Evolutionary conservation across 148 eudicot genomes (phyloP).

Genomic region (Arctostaphylos glauca): DNA sequence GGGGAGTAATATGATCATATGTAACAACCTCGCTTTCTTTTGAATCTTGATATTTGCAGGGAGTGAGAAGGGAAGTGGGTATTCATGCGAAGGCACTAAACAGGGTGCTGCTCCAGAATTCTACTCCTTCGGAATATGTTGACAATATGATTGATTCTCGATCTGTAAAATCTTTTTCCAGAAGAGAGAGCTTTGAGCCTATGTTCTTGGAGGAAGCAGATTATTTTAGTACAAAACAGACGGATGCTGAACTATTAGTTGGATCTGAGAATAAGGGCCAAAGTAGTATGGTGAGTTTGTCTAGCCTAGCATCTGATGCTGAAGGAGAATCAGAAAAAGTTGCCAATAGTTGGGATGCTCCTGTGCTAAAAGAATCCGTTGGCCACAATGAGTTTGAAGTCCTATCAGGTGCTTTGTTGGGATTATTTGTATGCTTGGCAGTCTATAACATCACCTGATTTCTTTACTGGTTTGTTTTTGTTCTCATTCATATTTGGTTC

Average conservation of each 20-base stretch:
- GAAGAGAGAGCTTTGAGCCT: conserved; percentile 23
- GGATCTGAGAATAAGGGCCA: conserved; percentile 23
- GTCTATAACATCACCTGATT: conserved; percentile 31
- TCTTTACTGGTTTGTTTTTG: background rate
- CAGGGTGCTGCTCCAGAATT: conserved; percentile 37
- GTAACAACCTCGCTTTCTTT: background rate
- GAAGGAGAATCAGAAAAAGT: conserved; percentile 23
- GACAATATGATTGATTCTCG: conserved; percentile 15
- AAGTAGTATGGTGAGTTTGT: background rate
- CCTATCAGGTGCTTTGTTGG: conserved; percentile 75
- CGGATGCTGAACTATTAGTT: conserved; percentile 21
- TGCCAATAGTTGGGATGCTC: conserved; percentile 8
- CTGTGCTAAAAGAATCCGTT: conserved; percentile 60
- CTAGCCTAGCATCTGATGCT: conserved; percentile 13
- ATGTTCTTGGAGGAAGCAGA: conserved; percentile 26
- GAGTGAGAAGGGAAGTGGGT: conserved; percentile 92
- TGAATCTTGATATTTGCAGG: conserved; percentile 40
- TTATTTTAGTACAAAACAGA: conserved; percentile 13
- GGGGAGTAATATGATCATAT: background rate
- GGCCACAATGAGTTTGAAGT: conserved; percentile 88
- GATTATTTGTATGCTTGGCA: conserved; percentile 61
- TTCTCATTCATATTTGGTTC: background rate
- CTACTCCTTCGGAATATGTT: conserved; percentile 19
- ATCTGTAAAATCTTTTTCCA: conserved; percentile 26
- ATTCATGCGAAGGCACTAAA: conserved; percentile 78